Evolutionary conservation across 2,329 filamentous ascomycete genomes (phyloP), one percentile per base, ranked within the genome.

Genomic region (Stromatinia cepivora): DNA sequence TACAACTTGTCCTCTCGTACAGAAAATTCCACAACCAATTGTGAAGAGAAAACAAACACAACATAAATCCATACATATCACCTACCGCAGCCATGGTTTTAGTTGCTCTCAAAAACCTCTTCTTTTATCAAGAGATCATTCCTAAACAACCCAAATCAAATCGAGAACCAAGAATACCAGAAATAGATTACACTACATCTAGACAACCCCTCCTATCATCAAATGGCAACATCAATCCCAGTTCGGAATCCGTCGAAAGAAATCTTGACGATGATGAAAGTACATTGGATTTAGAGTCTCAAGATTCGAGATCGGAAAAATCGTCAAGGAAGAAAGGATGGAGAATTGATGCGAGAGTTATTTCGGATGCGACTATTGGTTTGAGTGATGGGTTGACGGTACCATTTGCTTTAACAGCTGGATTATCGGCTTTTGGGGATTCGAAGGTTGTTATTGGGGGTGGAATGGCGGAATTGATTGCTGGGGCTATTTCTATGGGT

Each of bases 321-420:
- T 70, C 71, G 15, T 73, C 72, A 17, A 66, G 63, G 31, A 75
- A 67, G 56, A 75, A 71, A 50, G 76, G 75, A 11, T 77, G 75
- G 64, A 70, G 72, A 66, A 73, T 78, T 22, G 76, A 78, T 70
- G 75, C 76, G 0, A 66, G 79, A 52, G 72, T 83, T 36, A 78
- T 84, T 25, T 80, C 81, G 13, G 86, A 88, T 77, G 82, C 85
- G 34, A 88, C 87, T 39, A 87, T 89, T 75, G 87, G 87, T 28
- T 81, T 89, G 53, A 85, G 86, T 0, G 87, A 89, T 77, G 87
- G 87, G 7, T 80, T 89, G 72, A 89, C 87, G 0, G 87, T 89
- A 0, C 87, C 87, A 0, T 89, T 89, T 74, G 87, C 87, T 1
- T 79, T 89, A 15, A 88, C 86, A 0, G 87, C 87, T 3, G 87